phyloP scores from a whole-genome alignment of 1,139 yeast species.

The Pichia sorboxylosa region DNA sequence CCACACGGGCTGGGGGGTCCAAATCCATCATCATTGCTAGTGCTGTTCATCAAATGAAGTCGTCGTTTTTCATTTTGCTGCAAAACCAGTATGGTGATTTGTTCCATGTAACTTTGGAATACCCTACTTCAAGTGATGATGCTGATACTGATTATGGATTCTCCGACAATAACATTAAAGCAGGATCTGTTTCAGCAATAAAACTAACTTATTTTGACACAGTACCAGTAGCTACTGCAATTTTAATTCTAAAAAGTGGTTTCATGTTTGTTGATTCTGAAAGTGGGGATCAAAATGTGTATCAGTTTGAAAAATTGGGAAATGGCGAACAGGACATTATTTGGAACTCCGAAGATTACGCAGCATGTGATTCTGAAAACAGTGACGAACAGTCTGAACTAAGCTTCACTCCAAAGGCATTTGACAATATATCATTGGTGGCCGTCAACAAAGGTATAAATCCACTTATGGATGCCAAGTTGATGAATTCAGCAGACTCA shows the following conservation, averaged over 20 bases:
- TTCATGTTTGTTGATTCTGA: constrained; percentile 60
- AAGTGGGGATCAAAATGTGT: constrained; percentile 49
- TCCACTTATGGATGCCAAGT: constrained; percentile 36
- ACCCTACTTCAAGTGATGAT: constrained; percentile 18
- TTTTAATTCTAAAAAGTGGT: constrained; percentile 65
- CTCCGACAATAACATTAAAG: constrained; percentile 17
- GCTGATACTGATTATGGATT: constrained; percentile 19
- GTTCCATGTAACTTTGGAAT: constrained; percentile 51
- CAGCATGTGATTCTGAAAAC: constrained; percentile 23
- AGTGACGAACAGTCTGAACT: constrained; percentile 19
- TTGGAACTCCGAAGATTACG: constrained; percentile 24
- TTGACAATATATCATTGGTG: constrained; percentile 50
- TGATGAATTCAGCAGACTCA: constrained; percentile 27
- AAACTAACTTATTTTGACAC: constrained; percentile 66
- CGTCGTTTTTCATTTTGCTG: constrained; percentile 54
- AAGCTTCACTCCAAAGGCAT: constrained; percentile 25
- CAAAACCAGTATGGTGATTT: constrained; percentile 70
- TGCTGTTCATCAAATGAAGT: constrained; percentile 52
- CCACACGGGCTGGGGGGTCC: constrained; percentile 38
- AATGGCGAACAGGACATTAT: constrained; percentile 29
- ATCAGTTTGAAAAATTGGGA: constrained; percentile 73
- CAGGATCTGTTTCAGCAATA: constrained; percentile 26
- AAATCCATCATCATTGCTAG: constrained; percentile 40
- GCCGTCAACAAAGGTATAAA: constrained; percentile 42
- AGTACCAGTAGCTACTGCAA: constrained; percentile 42